Evolutionary conservation across 768 basidiomycete species (phyloP).

Genomic region (Termitomyces sp.): DNA sequence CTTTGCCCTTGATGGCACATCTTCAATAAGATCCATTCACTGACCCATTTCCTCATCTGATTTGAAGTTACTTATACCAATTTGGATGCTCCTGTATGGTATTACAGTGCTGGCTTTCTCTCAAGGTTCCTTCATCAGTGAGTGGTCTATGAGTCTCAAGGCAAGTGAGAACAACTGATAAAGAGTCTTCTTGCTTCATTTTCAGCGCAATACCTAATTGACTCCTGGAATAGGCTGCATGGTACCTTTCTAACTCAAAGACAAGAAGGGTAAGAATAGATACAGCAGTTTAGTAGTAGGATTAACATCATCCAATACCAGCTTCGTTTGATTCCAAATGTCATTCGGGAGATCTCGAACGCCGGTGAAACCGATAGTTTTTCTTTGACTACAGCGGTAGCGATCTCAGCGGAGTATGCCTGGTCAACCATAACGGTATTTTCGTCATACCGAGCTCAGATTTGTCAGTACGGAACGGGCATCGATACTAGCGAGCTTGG

Average conservation of each 20-base stretch:
- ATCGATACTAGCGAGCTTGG: neutral
- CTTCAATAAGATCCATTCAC: constrained; percentile 17
- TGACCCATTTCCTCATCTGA: neutral
- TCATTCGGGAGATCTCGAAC: constrained; percentile 17
- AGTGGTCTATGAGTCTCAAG: constrained; percentile 1
- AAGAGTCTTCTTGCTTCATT: constrained; percentile 17
- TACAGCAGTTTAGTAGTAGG: neutral
- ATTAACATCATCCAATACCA: constrained; percentile 18
- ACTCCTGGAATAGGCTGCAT: constrained; percentile 14
- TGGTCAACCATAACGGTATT: constrained; percentile 16
- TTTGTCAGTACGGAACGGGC: neutral
- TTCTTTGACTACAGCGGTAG: constrained; percentile 12
- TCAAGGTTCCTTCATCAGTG: constrained; percentile 14
- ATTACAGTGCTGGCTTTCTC: constrained; percentile 11
- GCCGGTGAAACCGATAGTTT: constrained; percentile 13
- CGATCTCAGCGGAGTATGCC: constrained; percentile 16
- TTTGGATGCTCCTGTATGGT: constrained; percentile 16
- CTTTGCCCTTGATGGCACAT: constrained; percentile 14
- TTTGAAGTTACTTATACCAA: constrained; percentile 10
- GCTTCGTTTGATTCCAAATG: neutral
- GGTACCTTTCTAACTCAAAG: constrained; percentile 10
- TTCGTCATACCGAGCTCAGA: constrained; percentile 10
- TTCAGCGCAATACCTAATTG: constrained; percentile 16
- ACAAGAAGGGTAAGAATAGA: neutral
- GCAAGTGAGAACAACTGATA: constrained; percentile 9